Evolutionary conservation across 345 rosid genomes (phyloP).

Genomic region (Salix purpurea): DNA sequence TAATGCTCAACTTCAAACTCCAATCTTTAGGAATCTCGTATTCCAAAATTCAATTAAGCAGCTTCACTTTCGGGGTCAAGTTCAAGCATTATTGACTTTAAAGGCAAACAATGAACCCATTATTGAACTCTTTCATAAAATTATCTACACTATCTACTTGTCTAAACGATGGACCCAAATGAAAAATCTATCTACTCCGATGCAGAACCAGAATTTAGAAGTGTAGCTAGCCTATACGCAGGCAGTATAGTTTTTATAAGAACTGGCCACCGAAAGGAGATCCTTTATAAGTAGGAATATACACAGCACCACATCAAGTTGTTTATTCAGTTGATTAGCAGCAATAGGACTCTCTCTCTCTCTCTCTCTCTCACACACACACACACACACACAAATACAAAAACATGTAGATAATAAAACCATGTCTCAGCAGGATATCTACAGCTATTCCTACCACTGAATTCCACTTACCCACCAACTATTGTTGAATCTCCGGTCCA

Average conservation of each 20-base stretch:
- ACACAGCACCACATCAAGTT: neutral
- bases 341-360: neutral
- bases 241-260: neutral
- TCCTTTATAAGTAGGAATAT: neutral
- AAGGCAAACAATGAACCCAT: neutral
- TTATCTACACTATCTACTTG: neutral
- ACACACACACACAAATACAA: no score
- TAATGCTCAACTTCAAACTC: neutral
- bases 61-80: neutral
- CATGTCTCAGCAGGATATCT: no score
- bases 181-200: neutral
- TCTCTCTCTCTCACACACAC: no score
- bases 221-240: neutral
- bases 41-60: neutral
- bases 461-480: no score
- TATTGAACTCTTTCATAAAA: neutral
- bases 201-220: neutral
- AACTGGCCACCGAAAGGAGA: neutral
- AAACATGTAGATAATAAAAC: no score
- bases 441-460: no score
- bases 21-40: neutral
- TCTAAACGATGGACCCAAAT: no score
- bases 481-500: neutral
- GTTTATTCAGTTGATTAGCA: neutral
- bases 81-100: neutral